These are phyloP conservation scores for Carex cristatella DNA, from an alignment of 176 grass and related monocot genomes.

Conservation along the genomic window DNA sequence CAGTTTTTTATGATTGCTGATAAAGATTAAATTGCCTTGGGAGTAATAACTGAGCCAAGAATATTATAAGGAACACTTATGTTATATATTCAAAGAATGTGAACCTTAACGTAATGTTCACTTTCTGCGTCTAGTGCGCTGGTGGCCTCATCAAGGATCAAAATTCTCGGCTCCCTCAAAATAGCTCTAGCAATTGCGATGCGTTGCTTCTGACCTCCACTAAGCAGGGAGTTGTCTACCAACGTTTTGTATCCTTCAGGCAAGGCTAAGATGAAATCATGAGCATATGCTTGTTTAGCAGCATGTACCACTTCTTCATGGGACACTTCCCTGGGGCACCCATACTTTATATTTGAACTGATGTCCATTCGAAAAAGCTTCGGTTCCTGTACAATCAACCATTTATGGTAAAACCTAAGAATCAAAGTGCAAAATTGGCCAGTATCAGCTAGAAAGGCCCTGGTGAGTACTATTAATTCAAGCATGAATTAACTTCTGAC, in stretches of 20 bases:
- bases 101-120: conserved; percentile 93
- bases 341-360: conserved; percentile 85
- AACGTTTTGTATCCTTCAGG: conserved; percentile 73
- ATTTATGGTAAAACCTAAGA: conserved; percentile 2
- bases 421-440: neutral
- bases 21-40: neutral
- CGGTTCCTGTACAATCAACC: conserved; percentile 68
- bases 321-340: conserved; percentile 69
- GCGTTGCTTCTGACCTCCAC: conserved; percentile 95
- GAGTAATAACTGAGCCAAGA: neutral
- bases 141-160: conserved; percentile 95
- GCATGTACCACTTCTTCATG: conserved; percentile 77
- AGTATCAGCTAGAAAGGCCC: neutral
- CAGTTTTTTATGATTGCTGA: neutral
- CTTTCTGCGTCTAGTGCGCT: conserved; percentile 93
- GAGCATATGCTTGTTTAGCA: conserved; percentile 89
- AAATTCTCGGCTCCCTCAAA: conserved; percentile 72
- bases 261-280: conserved; percentile 72
- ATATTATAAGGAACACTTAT: neutral
- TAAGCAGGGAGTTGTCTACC: conserved; percentile 82
- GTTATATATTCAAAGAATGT: neutral
- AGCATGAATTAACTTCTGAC: neutral
- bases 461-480: neutral
- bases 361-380: conserved; percentile 83
- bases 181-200: conserved; percentile 97